phyloP scores from a whole-genome alignment of 2,329 filamentous ascomycete genomes.

The Scorias spongiosa region DNA sequence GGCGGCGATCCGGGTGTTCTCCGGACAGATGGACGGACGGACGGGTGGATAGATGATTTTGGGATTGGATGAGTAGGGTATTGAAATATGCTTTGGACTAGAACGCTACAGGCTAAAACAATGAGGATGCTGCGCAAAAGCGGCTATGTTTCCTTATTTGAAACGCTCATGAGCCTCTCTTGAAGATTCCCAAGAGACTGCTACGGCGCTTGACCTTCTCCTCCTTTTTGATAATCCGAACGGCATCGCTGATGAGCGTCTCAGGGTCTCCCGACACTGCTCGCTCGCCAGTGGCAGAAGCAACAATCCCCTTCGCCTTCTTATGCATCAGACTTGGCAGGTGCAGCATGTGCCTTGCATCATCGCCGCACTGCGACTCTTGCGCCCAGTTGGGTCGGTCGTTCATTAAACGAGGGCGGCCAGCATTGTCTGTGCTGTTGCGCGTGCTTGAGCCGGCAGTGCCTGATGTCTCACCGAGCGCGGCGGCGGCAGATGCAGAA shows the following conservation, averaged over 20 bases:
- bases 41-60: no score
- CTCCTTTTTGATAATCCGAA: slow-evolving; percentile 11
- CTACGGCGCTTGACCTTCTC: slow-evolving; percentile 7
- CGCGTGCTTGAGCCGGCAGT: not conserved
- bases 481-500: not conserved
- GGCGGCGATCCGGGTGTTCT: no score
- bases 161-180: not conserved
- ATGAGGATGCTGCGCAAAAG: no score
- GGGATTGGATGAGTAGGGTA: no score
- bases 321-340: slow-evolving; percentile 1
- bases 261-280: not conserved
- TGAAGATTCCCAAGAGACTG: slow-evolving; percentile 11
- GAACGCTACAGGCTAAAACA: no score
- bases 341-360: slow-evolving; percentile 2
- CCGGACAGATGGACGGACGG: no score
- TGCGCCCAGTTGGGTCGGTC: slow-evolving; percentile 13
- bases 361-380: slow-evolving; percentile 8
- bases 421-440: slow-evolving; percentile 2
- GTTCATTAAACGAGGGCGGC: not conserved
- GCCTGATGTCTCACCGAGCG: not conserved
- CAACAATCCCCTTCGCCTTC: slow-evolving; percentile 1
- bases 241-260: slow-evolving; percentile 13
- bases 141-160: no score
- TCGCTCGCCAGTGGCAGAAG: not conserved
- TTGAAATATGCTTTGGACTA: no score